A percentile compares a stretch with the other conserved stretches of the same genome.
Evolutionary conservation across 306 rosid genomes (phyloP).

Genomic region (Citrullus mucosospermus): DNA sequence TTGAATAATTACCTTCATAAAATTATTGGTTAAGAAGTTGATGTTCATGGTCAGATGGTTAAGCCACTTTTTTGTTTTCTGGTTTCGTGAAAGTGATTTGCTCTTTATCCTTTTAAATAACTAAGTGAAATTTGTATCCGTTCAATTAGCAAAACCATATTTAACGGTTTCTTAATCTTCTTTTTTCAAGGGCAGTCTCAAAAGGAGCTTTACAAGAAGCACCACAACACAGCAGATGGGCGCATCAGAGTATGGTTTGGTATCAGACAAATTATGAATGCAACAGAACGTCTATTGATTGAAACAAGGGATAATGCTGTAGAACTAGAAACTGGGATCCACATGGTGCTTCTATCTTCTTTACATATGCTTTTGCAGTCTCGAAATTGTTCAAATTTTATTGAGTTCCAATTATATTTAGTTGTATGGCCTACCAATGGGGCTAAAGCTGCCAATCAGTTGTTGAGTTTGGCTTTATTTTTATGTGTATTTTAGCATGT

Average conservation of each 20-base stretch:
- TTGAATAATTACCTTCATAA: not conserved
- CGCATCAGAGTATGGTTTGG: slow-evolving; percentile 85
- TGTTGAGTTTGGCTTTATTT: not conserved
- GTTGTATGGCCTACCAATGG: not conserved
- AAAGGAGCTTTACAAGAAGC: slow-evolving; percentile 50
- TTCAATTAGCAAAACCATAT: not conserved
- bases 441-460: not conserved
- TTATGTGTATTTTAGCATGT: slow-evolving; percentile 42
- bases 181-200: slow-evolving; percentile 36
- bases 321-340: slow-evolving; percentile 74
- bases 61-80: not conserved
- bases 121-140: not conserved
- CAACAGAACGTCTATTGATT: slow-evolving; percentile 52
- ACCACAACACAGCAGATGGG: slow-evolving; percentile 64
- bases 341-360: slow-evolving; percentile 36
- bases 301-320: slow-evolving; percentile 54
- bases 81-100: not conserved
- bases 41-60: not conserved
- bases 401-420: not conserved
- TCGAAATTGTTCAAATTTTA: not conserved
- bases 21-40: not conserved
- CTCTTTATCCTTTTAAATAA: not conserved
- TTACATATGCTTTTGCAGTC: not conserved
- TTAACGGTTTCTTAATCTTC: not conserved
- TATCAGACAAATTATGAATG: slow-evolving; percentile 73